phyloP scores from a whole-genome alignment of 805 yeast genomes.

The Middelhovenomyces tepae region DNA sequence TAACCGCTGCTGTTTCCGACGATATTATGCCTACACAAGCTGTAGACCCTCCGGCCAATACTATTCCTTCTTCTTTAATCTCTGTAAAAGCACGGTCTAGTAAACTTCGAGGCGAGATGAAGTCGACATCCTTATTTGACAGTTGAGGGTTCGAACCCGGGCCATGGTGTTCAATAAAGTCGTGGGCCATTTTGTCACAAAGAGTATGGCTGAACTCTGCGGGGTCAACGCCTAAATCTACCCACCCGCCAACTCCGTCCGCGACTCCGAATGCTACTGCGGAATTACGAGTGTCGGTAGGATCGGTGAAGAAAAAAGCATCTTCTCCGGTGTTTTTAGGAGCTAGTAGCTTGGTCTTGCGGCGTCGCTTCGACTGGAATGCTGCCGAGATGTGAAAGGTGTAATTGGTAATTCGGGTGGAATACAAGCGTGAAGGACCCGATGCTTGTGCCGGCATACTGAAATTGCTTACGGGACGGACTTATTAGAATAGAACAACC shows the following conservation, averaged over 20 bases:
- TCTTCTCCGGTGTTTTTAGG: slow-evolving; percentile 4
- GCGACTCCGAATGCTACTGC: slow-evolving; percentile 37
- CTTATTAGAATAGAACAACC: too few relatives aligned
- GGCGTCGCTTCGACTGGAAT: too few relatives aligned
- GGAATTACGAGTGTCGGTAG: too few relatives aligned
- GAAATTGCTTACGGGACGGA: too few relatives aligned
- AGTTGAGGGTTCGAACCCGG: slow-evolving; percentile 5
- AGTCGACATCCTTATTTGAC: slow-evolving; percentile 7
- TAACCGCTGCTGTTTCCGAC: slow-evolving; percentile 41
- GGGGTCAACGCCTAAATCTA: slow-evolving; percentile 83
- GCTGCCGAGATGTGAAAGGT: too few relatives aligned
- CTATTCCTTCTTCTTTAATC: slow-evolving; percentile 46
- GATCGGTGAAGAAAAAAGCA: not conserved
- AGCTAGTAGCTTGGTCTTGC: too few relatives aligned
- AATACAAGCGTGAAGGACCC: too few relatives aligned
- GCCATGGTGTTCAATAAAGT: slow-evolving; percentile 4
- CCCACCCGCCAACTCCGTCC: slow-evolving; percentile 99
- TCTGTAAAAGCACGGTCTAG: slow-evolving; percentile 48
- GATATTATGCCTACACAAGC: slow-evolving; percentile 69
- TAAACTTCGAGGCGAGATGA: slow-evolving; percentile 36
- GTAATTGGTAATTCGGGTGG: too few relatives aligned
- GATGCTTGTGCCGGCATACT: too few relatives aligned
- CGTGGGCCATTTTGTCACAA: slow-evolving; percentile 44
- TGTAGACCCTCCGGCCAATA: slow-evolving; percentile 89
- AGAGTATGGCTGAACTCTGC: slow-evolving; percentile 78